Percentiles rank a stretch among this genome's conserved stretches.
These are phyloP conservation scores for Fomes fomentarius DNA, from an alignment of 1,284 basidiomycete genomes.

Conservation along the genomic window DNA sequence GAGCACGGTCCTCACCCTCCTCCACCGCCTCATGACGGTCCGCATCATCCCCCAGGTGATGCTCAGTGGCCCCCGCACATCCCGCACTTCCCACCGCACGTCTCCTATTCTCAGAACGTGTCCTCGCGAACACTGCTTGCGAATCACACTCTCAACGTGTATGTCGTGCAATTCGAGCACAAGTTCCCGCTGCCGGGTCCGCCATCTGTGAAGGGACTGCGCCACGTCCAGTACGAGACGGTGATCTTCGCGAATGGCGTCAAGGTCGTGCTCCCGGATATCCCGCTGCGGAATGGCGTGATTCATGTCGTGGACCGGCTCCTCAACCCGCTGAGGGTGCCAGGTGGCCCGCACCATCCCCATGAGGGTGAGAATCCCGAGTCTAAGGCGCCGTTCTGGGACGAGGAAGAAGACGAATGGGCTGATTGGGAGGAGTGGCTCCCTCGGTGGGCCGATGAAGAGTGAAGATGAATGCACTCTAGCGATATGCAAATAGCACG, in stretches of 20 bases:
- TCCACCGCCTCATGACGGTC: slow-evolving; percentile 6
- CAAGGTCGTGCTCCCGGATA: slow-evolving; percentile 50
- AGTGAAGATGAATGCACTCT: slow-evolving; percentile 17
- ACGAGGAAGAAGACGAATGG: slow-evolving; percentile 46
- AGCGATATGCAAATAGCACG: no score
- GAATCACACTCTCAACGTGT: slow-evolving; percentile 51
- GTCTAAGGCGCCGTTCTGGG: not conserved
- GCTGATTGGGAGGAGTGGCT: slow-evolving; percentile 65
- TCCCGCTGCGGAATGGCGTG: slow-evolving; percentile 65
- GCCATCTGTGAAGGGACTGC: not conserved
- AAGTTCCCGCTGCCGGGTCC: slow-evolving; percentile 32
- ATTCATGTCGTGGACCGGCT: slow-evolving; percentile 57
- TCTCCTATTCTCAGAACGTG: slow-evolving; percentile 46
- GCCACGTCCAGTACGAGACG: slow-evolving; percentile 43
- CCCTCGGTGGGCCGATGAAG: slow-evolving; percentile 40
- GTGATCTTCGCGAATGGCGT: slow-evolving; percentile 57
- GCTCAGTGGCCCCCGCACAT: not conserved
- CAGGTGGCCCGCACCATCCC: slow-evolving; percentile 20
- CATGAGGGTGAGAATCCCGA: slow-evolving; percentile 25
- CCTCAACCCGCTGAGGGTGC: slow-evolving; percentile 42
- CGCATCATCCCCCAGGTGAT: not conserved
- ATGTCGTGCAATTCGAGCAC: slow-evolving; percentile 53
- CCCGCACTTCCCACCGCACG: slow-evolving; percentile 34
- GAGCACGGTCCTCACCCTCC: not conserved
- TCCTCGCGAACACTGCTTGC: slow-evolving; percentile 52